Percentiles rank a stretch among this genome's conserved stretches.
These are phyloP conservation scores for Aegilops umbellulata DNA, from an alignment of 176 grass and related monocot species.

Conservation along the genomic window DNA sequence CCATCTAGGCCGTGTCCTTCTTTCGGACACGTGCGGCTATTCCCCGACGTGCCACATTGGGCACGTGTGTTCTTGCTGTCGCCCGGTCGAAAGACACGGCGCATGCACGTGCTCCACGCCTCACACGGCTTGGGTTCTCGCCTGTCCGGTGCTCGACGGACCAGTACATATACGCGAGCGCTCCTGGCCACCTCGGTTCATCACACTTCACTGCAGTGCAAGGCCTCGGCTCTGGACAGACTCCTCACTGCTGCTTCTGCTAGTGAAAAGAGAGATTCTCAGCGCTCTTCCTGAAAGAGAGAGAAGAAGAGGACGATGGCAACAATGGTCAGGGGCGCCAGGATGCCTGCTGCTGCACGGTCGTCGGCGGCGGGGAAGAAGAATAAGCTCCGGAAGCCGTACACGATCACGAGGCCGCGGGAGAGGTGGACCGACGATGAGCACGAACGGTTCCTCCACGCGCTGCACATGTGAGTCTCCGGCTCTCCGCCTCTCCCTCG, in stretches of 20 bases:
- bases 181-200: background rate
- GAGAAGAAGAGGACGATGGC: background rate
- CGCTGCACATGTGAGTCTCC: slow-evolving; percentile 44
- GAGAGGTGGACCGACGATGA: slow-evolving; percentile 70
- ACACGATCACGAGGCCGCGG: slow-evolving; percentile 62
- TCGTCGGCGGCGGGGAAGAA: background rate
- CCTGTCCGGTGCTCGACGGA: background rate
- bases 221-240: too few relatives aligned
- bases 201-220: too few relatives aligned
- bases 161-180: background rate
- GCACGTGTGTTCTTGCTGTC: background rate
- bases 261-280: background rate
- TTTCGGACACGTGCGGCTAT: background rate
- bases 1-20: background rate
- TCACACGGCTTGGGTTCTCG: background rate
- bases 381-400: slow-evolving; percentile 68
- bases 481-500: background rate
- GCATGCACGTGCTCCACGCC: background rate
- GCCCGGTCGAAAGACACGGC: background rate
- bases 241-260: background rate
- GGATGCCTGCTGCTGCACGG: background rate
- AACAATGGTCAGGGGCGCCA: background rate
- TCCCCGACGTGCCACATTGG: background rate
- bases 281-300: background rate
- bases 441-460: slow-evolving; percentile 65